Percentiles rank a stretch among this genome's conserved stretches.
These are phyloP conservation scores for Coccomyxa subellipsoidea DNA, from an alignment of 163 green algal genomes.

Conservation along the genomic window DNA sequence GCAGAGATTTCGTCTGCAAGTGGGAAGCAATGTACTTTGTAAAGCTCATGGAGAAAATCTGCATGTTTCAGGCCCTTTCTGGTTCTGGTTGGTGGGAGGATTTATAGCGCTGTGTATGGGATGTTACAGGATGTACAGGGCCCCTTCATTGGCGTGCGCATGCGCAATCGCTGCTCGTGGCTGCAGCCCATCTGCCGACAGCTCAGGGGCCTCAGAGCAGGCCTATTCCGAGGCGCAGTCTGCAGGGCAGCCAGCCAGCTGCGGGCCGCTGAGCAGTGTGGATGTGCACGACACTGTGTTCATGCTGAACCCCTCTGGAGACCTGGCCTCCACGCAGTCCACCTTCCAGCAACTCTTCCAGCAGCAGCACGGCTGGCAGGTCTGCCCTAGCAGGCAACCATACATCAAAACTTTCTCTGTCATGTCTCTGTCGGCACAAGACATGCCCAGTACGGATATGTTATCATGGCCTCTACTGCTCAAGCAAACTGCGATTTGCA, in stretches of 20 bases:
- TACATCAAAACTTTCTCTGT: too few relatives aligned
- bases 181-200: neutral
- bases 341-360: slow-evolving; percentile 75
- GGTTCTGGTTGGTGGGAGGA: neutral
- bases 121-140: slow-evolving; percentile 53
- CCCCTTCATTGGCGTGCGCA: slow-evolving; percentile 49
- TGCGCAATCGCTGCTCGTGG: slow-evolving; percentile 20
- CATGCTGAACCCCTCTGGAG: slow-evolving; percentile 84
- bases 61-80: too few relatives aligned
- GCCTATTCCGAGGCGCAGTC: neutral
- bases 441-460: too few relatives aligned
- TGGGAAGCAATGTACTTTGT: neutral
- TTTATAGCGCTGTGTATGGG: neutral
- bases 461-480: too few relatives aligned
- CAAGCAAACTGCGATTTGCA: too few relatives aligned
- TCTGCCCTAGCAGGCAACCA: slow-evolving; percentile 15
- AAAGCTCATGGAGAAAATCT: neutral
- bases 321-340: slow-evolving; percentile 77
- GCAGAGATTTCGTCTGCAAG: too few relatives aligned
- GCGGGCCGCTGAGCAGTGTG: slow-evolving; percentile 12
- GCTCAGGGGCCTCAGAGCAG: neutral
- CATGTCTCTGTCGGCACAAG: too few relatives aligned
- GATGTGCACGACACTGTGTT: slow-evolving; percentile 59
- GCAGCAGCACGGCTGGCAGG: slow-evolving; percentile 65
- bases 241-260: neutral